Percentiles rank a stretch among this genome's conserved stretches.
Evolutionary conservation across 495 filamentous ascomycete genomes (phyloP).

Genomic region (Sordaria brevicollis): DNA sequence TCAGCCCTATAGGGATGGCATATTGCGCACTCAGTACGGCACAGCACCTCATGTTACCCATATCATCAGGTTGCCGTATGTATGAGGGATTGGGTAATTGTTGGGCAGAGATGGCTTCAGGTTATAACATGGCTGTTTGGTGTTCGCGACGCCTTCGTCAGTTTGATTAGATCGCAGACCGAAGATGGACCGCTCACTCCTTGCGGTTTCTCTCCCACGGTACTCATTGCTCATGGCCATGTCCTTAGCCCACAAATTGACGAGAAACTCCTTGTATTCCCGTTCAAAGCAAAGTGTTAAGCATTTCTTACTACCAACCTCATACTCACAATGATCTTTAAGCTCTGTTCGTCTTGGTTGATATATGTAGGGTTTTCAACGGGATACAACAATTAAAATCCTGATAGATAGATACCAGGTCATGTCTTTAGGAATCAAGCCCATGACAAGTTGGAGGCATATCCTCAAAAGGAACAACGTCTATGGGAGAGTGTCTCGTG

Average conservation of each 20-base stretch:
- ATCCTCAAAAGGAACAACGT: too few species aligned
- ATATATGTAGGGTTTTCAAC: too few species aligned
- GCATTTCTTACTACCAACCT: neutral
- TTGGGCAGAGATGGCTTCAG: neutral
- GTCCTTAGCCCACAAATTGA: neutral
- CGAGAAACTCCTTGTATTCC: neutral
- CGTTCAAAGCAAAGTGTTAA: neutral
- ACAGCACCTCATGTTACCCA: neutral
- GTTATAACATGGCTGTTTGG: neutral
- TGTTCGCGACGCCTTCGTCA: neutral
- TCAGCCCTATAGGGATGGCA: neutral
- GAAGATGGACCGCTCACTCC: neutral
- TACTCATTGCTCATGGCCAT: neutral
- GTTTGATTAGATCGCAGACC: neutral
- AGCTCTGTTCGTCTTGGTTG: too few species aligned
- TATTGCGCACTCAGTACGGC: neutral
- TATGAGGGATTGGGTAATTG: neutral
- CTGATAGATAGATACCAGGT: too few species aligned
- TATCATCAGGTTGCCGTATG: neutral
- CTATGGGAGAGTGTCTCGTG: too few species aligned
- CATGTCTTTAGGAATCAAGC: too few species aligned
- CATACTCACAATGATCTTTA: too few species aligned
- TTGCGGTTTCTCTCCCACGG: neutral
- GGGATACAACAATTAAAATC: too few species aligned
- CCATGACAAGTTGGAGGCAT: too few species aligned